Evolutionary conservation across 106 monocot species (phyloP), one percentile per base, ranked within the genome.

Genomic region (Chionographis japonica): DNA sequence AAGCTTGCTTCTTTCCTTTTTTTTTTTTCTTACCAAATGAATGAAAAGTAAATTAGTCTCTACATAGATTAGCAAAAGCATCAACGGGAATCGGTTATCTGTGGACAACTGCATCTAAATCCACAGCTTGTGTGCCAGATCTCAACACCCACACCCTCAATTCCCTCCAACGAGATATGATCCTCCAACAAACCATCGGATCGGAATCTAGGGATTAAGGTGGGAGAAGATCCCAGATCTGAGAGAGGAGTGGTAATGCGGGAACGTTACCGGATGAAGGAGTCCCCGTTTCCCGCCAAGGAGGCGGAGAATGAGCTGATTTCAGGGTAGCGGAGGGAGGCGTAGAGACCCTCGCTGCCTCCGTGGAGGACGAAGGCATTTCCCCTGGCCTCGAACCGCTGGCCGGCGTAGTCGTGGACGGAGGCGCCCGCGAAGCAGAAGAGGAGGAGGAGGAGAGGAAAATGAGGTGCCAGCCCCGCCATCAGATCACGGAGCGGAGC

Each of bases 321-420:
- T 54, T 74, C 68, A 63, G 71, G 61, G 54, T 69, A 3, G 55
- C 53, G 50, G 38, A 66, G 40, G 15, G 94, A 83, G 53, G 86
- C 91, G 62, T 80, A 86, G 73, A 95, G 81, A 4, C 95, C 95
- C 82, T 95, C 91, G 78, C 88, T 95, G 40, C 95, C 95, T 14
- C 86, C 95, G 62, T 95, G 88, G 68, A 95, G 82, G 59, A 89
- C 76, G 77, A 89, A 92, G 18, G 95, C 88, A 70, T 95, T 95
- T 11, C 95, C 95, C 55, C 75, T 78, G 43, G 69, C 51, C 17
- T 51, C 40, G 71, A 95, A 95, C 56, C 68, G 73, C 56, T 72
- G 70, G 1, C 68, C 81, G 35, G 53, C 37, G 76, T 95, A 92
- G 61, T 86, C 91, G 79, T 95, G 95, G 36, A 95, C 91, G 19